These are phyloP conservation scores for Solanum chacoense DNA, from an alignment of 305 asterid genomes.

Conservation along the genomic window DNA sequence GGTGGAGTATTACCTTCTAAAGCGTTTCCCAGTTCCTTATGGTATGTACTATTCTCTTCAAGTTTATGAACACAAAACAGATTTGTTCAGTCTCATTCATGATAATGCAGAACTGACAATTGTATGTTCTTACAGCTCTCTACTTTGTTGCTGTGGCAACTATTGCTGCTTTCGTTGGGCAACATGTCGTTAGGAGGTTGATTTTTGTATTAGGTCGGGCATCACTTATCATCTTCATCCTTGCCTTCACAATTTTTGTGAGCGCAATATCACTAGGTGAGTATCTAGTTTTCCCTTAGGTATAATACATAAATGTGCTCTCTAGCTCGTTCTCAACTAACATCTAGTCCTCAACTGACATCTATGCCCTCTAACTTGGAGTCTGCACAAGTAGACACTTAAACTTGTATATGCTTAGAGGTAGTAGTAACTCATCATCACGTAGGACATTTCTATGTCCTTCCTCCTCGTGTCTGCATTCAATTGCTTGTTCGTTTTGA, in stretches of 20 bases:
- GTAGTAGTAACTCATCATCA: background rate
- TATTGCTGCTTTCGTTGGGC: slow-evolving; percentile 74
- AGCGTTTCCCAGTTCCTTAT: slow-evolving; percentile 89
- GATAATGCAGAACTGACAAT: background rate
- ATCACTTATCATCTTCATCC: slow-evolving; percentile 78
- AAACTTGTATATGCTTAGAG: background rate
- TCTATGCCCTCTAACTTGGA: no score
- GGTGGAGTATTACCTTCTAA: slow-evolving; percentile 81
- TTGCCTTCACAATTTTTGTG: slow-evolving; percentile 77
- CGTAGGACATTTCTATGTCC: background rate
- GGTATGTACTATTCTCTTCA: slow-evolving; percentile 31
- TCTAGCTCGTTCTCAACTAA: no score
- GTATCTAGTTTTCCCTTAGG: background rate
- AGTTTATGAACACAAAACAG: background rate
- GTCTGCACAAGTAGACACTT: background rate
- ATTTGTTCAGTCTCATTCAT: background rate
- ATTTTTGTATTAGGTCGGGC: slow-evolving; percentile 69
- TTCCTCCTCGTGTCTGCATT: background rate
- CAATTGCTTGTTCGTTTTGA: background rate
- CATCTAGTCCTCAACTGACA: no score
- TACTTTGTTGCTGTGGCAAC: slow-evolving; percentile 65
- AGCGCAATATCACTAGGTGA: slow-evolving; percentile 90
- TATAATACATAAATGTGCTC: no score
- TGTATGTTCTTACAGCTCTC: slow-evolving; percentile 35
- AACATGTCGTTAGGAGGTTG: slow-evolving; percentile 67